Evolutionary conservation across 768 basidiomycete species (phyloP), one percentile per base, ranked within the genome.

Genomic region (Zangia roseola): DNA sequence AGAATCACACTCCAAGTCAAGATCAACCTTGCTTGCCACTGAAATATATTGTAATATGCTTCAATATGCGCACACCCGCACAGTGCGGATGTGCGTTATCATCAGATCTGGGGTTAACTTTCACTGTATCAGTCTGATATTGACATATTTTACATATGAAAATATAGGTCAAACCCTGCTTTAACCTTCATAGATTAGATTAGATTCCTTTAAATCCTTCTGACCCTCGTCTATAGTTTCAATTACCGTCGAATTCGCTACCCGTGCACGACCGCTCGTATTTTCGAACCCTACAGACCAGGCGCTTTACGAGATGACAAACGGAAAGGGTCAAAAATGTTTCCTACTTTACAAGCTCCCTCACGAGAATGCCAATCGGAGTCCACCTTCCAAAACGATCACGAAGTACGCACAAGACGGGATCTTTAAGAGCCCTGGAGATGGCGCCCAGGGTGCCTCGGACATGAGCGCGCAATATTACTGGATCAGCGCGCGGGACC

Each of bases 401-500:
- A 78, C 97, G 68, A 87, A 88, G 63, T 89, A 81, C 55, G 87
- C 91, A 26, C 85, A 91, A 65, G 88, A 94, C 53, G 91, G 93
- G 12, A 90, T 85, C 7, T 69, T 97, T 53, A 84, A 83, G 46
- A 93, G 91, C 58, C 88, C 88, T 1, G 86, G 83, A 2, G 79
- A 81, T 43, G 87, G 86, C 54, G 92, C 94, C 4, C 79, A 79
- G 57, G 86, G 88, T 49, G 94, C 94, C 2, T 72, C 97, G 44
- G 85, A 93, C 47, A 82, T 98, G 80, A 97, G 92, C 59, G 88
- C 91, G 0, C 84, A 92, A 56, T 97, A 94, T 61, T 99, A 99
- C 68, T 99, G 95, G 97, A 92, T 97, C 65, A 91, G 89, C 57
- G 88, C 92, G 0, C 74, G 94, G 12, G 94, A 98, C 62, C 81